Evolutionary conservation across 129 eudicot genomes (phyloP).

Genomic region (Flaveria bidentis): DNA sequence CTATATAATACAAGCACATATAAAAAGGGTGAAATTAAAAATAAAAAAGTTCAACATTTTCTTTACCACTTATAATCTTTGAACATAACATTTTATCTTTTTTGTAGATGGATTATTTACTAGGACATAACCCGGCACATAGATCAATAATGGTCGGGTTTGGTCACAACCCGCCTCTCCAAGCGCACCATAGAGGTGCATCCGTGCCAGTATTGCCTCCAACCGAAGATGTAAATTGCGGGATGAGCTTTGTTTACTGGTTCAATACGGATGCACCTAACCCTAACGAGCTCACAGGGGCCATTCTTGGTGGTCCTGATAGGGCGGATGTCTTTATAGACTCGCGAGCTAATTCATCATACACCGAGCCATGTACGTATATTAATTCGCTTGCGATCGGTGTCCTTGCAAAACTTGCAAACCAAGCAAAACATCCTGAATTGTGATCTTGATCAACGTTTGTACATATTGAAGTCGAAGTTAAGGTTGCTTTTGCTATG

Average conservation of each 20-base stretch:
- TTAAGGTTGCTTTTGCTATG: not conserved
- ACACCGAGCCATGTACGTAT: constrained; percentile 74
- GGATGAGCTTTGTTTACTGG: constrained; percentile 64
- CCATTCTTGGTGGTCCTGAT: constrained; percentile 86
- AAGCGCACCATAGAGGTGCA: constrained; percentile 92
- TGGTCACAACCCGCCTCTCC: constrained; percentile 71
- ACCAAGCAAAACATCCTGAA: not conserved
- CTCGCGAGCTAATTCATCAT: constrained; percentile 47
- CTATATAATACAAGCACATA: no score
- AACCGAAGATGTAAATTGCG: constrained; percentile 38
- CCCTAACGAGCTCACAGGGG: constrained; percentile 84
- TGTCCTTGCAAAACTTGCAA: constrained; percentile 11
- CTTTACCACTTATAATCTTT: no score
- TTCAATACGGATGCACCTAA: constrained; percentile 54
- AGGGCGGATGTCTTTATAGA: constrained; percentile 54
- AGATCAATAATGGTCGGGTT: constrained; percentile 93
- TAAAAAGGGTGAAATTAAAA: no score
- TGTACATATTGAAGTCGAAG: not conserved
- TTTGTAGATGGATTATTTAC: constrained; percentile 71
- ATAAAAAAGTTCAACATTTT: no score
- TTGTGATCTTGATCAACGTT: not conserved
- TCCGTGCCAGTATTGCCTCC: constrained; percentile 51
- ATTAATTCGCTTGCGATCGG: constrained; percentile 26
- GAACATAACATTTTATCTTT: no score
- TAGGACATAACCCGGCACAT: constrained; percentile 62